phyloP scores from a whole-genome alignment of 1,284 basidiomycete genomes.

The Puccinia novopanici region DNA sequence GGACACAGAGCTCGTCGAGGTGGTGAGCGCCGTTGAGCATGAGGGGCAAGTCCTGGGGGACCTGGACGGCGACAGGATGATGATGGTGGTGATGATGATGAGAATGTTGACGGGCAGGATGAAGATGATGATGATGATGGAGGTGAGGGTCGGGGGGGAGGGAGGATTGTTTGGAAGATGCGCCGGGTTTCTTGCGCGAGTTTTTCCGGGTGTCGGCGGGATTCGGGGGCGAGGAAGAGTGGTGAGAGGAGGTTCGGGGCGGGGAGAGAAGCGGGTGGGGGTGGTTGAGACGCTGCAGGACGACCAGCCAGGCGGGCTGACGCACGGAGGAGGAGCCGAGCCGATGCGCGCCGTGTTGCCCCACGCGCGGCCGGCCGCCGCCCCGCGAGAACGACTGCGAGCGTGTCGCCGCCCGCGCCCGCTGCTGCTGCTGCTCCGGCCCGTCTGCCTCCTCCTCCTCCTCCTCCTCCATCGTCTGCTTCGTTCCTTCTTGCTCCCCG shows the following conservation, averaged over 20 bases:
- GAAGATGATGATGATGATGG: background rate
- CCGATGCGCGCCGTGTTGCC: background rate
- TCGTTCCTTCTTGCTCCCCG: no score
- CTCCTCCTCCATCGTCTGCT: no score
- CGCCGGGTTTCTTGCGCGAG: background rate
- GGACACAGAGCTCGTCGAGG: constrained; percentile 83
- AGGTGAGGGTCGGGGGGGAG: background rate
- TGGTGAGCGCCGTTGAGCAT: constrained; percentile 84
- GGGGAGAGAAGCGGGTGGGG: constrained; percentile 21
- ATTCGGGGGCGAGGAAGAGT: background rate
- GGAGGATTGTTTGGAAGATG: background rate
- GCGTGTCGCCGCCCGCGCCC: background rate
- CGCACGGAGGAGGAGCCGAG: constrained; percentile 14
- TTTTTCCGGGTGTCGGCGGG: background rate
- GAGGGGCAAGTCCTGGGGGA: constrained; percentile 64
- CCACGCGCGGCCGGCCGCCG: background rate
- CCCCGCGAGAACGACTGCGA: constrained; percentile 5
- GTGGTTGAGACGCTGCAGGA: constrained; percentile 35
- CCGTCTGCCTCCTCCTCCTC: constrained; percentile 1
- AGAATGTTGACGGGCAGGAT: background rate
- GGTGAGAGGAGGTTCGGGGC: background rate
- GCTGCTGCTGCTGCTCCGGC: background rate
- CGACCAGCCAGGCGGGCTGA: constrained; percentile 36
- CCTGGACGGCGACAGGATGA: constrained; percentile 52
- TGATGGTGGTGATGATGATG: constrained; percentile 6